phyloP scores from a whole-genome alignment of 176 grass and related monocot species.

The Zoysia japonica region DNA sequence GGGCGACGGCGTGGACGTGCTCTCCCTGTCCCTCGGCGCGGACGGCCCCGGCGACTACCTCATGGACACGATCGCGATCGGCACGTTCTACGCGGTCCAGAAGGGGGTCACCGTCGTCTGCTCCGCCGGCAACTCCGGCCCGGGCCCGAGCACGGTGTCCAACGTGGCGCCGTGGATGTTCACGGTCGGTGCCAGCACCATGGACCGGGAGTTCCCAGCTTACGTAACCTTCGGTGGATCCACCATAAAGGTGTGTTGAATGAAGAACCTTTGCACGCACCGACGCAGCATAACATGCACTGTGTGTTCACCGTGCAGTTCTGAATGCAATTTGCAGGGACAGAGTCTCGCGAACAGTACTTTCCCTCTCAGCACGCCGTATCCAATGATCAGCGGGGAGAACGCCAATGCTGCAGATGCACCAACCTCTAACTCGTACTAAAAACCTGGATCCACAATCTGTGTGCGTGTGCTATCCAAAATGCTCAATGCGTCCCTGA shows the following conservation, averaged over 20 bases:
- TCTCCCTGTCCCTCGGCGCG: constrained; percentile 64
- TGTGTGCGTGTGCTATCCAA: neutral
- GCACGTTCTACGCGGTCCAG: constrained; percentile 59
- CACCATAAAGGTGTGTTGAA: constrained; percentile 42
- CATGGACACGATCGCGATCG: constrained; percentile 43
- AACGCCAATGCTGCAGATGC: constrained; percentile 32
- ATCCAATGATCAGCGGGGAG: constrained; percentile 53
- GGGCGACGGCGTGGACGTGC: constrained; percentile 59
- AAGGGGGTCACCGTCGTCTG: constrained; percentile 59
- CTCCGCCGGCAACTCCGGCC: constrained; percentile 68
- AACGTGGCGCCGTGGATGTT: constrained; percentile 74
- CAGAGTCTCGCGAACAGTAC: constrained; percentile 48
- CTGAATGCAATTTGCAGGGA: constrained; percentile 46
- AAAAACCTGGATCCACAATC: neutral
- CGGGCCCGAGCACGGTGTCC: constrained; percentile 33
- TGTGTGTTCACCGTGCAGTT: neutral
- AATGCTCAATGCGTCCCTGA: neutral
- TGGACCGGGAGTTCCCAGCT: constrained; percentile 66
- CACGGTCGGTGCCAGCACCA: constrained; percentile 72
- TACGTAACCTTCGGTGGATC: constrained; percentile 17
- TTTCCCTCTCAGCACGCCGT: constrained; percentile 10
- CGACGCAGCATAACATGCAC: neutral
- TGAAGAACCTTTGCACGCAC: neutral
- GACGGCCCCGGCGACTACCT: constrained; percentile 23
- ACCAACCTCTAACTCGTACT: constrained; percentile 39